Percentiles rank a stretch among this genome's conserved stretches.
phyloP scores from a whole-genome alignment of 306 rosid genomes.

The Cicer chorassanicum region DNA sequence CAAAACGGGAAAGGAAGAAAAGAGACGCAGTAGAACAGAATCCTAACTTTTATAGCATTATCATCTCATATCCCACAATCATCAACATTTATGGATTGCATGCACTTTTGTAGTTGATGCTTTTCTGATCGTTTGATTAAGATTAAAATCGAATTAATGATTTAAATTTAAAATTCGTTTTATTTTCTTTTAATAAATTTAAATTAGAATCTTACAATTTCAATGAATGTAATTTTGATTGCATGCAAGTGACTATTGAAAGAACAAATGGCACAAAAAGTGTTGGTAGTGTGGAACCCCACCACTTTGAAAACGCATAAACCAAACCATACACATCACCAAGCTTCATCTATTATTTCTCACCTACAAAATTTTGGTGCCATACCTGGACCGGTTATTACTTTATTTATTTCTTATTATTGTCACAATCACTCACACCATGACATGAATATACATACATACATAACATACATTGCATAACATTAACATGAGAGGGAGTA shows the following conservation, averaged over 20 bases:
- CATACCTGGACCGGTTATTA: slow-evolving; percentile 10
- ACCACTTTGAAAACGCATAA: slow-evolving; percentile 23
- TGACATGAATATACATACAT: neutral
- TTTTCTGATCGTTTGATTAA: too few species aligned
- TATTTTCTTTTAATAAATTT: too few species aligned
- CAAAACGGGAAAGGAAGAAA: neutral
- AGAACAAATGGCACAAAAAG: neutral
- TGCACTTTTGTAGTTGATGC: too few species aligned
- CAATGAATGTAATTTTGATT: too few species aligned
- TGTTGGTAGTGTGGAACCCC: slow-evolving; percentile 35
- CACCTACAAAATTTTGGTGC: neutral
- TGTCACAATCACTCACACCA: neutral
- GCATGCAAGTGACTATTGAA: neutral
- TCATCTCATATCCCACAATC: neutral
- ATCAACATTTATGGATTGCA: neutral
- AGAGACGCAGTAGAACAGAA: neutral
- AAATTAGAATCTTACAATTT: too few species aligned
- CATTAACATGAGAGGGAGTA: neutral
- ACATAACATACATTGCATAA: neutral
- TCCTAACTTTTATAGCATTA: neutral
- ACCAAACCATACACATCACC: slow-evolving; percentile 8
- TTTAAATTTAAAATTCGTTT: too few species aligned
- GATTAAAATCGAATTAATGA: too few species aligned
- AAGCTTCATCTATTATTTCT: neutral
- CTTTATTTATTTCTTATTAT: neutral